A percentile compares a stretch with the other conserved stretches of the same genome.
Conservation (phyloP, 2,329 filamentous ascomycete genomes). For the Fusarium bactridioides region DNA sequence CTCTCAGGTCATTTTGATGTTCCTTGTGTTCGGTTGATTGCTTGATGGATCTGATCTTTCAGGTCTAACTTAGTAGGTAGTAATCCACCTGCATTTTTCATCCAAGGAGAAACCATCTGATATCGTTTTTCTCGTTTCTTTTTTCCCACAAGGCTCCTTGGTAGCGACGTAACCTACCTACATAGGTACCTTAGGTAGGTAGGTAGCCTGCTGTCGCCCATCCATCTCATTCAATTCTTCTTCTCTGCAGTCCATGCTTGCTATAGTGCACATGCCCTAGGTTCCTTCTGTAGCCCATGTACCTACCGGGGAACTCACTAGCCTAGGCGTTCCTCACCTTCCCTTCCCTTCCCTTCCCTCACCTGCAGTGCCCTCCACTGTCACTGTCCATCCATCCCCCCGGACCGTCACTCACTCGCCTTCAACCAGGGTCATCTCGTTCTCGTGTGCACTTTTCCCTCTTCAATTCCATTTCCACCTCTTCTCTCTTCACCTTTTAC, state of each 20-base stretch:
- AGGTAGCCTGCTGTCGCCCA: neutral
- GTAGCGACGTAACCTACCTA: neutral
- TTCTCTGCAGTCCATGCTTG: neutral
- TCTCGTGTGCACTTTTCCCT: conserved; percentile 34
- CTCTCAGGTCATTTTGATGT: conserved; percentile 17
- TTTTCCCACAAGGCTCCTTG: neutral
- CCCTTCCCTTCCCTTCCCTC: neutral
- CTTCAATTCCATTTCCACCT: conserved; percentile 23
- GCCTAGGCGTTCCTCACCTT: conserved; percentile 9
- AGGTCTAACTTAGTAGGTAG: neutral
- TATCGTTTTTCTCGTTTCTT: neutral
- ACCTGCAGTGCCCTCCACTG: conserved; percentile 1
- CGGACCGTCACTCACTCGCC: conserved; percentile 5
- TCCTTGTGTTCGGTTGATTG: conserved; percentile 2
- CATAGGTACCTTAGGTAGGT: too few relatives aligned
- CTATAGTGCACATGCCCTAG: neutral
- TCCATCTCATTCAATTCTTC: neutral
- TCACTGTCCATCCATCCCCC: neutral
- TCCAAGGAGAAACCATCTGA: neutral
- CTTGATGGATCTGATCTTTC: neutral
- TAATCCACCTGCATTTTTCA: neutral
- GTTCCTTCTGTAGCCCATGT: neutral
- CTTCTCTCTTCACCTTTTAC: conserved; percentile 7
- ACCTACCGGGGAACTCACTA: neutral
- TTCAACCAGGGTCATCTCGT: conserved; percentile 8